phyloP scores from a whole-genome alignment of 345 rosid genomes.

The Lumnitzera racemosa region DNA sequence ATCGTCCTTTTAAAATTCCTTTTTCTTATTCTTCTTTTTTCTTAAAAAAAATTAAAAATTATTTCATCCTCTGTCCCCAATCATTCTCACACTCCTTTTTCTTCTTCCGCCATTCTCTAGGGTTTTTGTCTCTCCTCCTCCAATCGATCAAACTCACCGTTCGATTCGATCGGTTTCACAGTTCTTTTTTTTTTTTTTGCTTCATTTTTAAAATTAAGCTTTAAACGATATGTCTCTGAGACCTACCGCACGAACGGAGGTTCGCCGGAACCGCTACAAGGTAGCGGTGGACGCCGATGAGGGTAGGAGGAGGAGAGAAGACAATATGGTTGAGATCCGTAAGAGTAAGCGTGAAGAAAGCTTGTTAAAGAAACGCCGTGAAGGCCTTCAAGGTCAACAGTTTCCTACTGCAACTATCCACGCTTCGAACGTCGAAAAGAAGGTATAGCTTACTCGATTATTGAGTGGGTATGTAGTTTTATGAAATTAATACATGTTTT shows the following conservation, averaged over 20 bases:
- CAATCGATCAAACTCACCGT: no score
- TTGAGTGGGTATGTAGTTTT: neutral
- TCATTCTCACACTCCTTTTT: no score
- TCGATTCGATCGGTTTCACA: no score
- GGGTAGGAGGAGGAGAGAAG: conserved; percentile 86
- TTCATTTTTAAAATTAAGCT: no score
- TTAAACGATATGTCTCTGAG: conserved; percentile 52
- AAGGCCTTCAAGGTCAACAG: conserved; percentile 55
- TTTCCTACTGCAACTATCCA: conserved; percentile 31
- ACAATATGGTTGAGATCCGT: conserved; percentile 96
- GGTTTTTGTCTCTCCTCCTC: no score
- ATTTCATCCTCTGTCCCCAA: no score
- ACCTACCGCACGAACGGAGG: conserved; percentile 67
- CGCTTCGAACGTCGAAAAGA: conserved; percentile 42
- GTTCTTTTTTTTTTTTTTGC: no score
- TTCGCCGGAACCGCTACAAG: conserved; percentile 70
- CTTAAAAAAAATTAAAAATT: no score
- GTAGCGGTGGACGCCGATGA: conserved; percentile 88
- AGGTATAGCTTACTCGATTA: conserved; percentile 22
- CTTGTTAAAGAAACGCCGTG: conserved; percentile 88
- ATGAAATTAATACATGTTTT: neutral
- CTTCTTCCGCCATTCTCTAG: no score
- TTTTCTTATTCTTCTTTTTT: no score
- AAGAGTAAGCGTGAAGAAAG: conserved; percentile 89
- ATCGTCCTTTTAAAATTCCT: no score